phyloP scores from a whole-genome alignment of 2,329 filamentous ascomycete genomes.

The Emergomyces africanus region DNA sequence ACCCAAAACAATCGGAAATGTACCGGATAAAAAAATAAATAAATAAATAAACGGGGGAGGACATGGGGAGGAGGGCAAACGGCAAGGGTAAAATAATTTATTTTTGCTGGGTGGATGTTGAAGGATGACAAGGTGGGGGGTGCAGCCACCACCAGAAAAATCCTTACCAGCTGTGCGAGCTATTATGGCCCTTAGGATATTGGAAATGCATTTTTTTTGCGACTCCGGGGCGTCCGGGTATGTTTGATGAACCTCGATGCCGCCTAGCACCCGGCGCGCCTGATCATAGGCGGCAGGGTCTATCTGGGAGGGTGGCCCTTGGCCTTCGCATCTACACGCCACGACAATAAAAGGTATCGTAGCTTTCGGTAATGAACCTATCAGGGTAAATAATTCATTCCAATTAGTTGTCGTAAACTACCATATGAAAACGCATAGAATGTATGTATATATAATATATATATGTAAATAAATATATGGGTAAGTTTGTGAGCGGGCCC shows the following conservation, averaged over 20 bases:
- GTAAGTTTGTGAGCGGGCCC: too few relatives aligned
- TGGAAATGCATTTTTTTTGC: conserved; percentile 61
- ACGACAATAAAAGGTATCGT: conserved; percentile 67
- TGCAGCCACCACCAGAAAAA: conserved; percentile 4
- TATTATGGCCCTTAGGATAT: conserved; percentile 61
- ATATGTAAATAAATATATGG: too few relatives aligned
- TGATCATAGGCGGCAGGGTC: conserved; percentile 55
- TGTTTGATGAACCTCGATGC: conserved; percentile 60
- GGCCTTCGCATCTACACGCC: conserved; percentile 79
- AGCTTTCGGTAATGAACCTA: conserved; percentile 62
- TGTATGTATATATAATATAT: too few relatives aligned
- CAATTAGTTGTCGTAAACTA: neutral
- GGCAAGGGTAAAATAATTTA: neutral
- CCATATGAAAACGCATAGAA: too few relatives aligned
- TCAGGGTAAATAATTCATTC: conserved; percentile 7
- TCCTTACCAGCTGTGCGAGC: conserved; percentile 53
- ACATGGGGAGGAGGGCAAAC: too few relatives aligned
- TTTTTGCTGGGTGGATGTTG: neutral
- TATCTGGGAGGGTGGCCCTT: conserved; percentile 55
- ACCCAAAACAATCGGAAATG: neutral
- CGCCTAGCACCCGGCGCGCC: conserved; percentile 49
- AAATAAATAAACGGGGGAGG: too few relatives aligned
- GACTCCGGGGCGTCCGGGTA: conserved; percentile 58
- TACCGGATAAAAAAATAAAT: neutral
- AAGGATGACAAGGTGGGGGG: neutral